Percentiles rank a stretch among this genome's conserved stretches.
These are phyloP conservation scores for Neoascochyta sp. DNA, from an alignment of 2,329 filamentous ascomycete genomes.

Conservation along the genomic window DNA sequence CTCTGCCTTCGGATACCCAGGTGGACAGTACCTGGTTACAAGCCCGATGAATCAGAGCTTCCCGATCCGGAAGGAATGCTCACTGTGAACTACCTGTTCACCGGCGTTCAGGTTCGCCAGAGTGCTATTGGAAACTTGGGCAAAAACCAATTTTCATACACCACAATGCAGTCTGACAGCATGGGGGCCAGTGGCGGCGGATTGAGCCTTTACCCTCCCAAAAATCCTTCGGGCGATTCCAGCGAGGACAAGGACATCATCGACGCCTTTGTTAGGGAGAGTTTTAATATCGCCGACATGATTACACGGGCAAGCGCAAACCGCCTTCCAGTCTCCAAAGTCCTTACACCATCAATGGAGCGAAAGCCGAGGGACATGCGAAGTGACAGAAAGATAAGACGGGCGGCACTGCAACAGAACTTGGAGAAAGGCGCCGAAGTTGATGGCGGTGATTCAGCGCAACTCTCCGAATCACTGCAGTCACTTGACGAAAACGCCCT, in stretches of 20 bases:
- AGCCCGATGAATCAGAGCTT: slow-evolving; percentile 1
- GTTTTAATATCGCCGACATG: background rate
- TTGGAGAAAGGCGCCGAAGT: too few relatives aligned
- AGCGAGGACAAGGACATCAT: background rate
- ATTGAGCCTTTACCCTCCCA: slow-evolving; percentile 16
- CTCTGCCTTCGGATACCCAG: slow-evolving; percentile 27
- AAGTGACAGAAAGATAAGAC: too few relatives aligned
- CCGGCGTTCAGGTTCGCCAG: slow-evolving; percentile 29
- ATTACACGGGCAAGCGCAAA: too few relatives aligned
- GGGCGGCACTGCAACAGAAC: too few relatives aligned
- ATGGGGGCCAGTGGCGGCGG: slow-evolving; percentile 21
- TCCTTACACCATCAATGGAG: too few relatives aligned
- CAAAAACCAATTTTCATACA: slow-evolving; percentile 12
- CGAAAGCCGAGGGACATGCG: too few relatives aligned
- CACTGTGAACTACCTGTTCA: slow-evolving; percentile 26
- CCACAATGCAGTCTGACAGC: slow-evolving; percentile 26
- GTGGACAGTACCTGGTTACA: slow-evolving; percentile 22
- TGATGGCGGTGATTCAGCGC: too few relatives aligned
- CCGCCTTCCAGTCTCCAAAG: too few relatives aligned
- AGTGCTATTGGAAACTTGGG: slow-evolving; percentile 13
- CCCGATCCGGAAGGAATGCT: slow-evolving; percentile 8
- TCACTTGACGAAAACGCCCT: too few relatives aligned
- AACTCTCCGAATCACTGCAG: too few relatives aligned
- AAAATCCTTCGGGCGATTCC: too few relatives aligned
- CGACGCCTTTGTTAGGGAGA: too few relatives aligned